Base-by-base conservation (phyloP, 306 rosid species). In the Casuarina cunninghamiana region DNA sequence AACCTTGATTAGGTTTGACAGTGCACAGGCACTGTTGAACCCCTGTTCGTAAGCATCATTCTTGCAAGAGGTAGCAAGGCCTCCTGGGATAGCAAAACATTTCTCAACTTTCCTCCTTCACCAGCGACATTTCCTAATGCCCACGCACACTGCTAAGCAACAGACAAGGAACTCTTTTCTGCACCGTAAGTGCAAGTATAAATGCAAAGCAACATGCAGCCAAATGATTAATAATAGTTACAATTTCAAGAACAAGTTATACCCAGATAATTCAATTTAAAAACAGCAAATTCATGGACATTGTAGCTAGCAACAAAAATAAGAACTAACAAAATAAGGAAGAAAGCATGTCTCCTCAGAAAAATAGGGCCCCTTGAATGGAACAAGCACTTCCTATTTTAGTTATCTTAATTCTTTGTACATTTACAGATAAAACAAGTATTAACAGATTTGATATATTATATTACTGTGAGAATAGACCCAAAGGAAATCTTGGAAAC, bases 11-110 rank as follows among this genome's bases (percentile, higher is more conserved):
- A 96, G 88, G 85, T 96, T 96, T 73, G 99, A 96, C 83, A 96
- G 82, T 81, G 98, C 96, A 98, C 99, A 96, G 76, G 98, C 98
- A 91, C 94, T 5, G 98, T 87, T 78, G 99, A 95, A 63, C 97
- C 94, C 87, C 82, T 91, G 82, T 80, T 79, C 75, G 93, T 96
- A 73, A 88, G 91, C 91, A 93, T 83, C 97, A 93, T 91, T 86
- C 94, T 91, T 42, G 99, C 96, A 84, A 93, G 97, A 80, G 96
- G 97, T 79, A 86, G 87, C 79, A 93, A 85, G 67, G 96, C 97
- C 61, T 96, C 97, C 86, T 93, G 98, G 68, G 89, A 87, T 39
- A 93, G 88, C 85, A 95, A 85, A 83, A 90, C 83, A 86, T 86
- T 85, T 84, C 97, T 93, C 74, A 95, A 83, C 85, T 88, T 97